Base-by-base conservation (phyloP, 2,329 filamentous ascomycete species). In the Stylonectria norvegica region DNA sequence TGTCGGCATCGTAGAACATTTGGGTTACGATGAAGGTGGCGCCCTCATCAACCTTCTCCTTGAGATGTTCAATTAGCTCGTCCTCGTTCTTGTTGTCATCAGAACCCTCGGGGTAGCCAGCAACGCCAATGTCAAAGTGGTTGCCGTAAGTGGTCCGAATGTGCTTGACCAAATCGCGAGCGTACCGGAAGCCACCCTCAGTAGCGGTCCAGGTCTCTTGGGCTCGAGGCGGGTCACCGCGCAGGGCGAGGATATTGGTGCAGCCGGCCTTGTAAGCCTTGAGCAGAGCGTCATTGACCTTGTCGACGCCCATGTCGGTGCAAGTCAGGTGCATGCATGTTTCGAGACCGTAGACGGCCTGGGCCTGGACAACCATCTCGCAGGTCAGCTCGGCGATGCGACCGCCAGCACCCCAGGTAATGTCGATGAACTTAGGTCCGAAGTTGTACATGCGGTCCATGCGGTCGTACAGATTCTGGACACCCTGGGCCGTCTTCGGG, bases 271-370 rank as follows among this genome's bases (percentile, higher is more conserved):
- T 89, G 73, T 96, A 95, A 10, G 93, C 93, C 54, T 84, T 85
- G 56, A 82, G 79, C 38, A 98, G 76, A 5, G 93, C 93, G 40
- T 87, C 81, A 58, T 97, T 89, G 60, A 98, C 86, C 68, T 90
- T 95, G 36, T 88, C 86, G 54, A 82, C 80, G 45, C 89, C 89
- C 93, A 98, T 98, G 65, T 97, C 93, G 39, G 93, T 98, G 67
- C 93, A 98, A 3, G 93, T 98, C 57, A 98, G 72, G 64, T 98
- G 93, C 93, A 98, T 98, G 69, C 91, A 97, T 6, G 93, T 97
- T 72, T 98, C 93, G 48, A 98, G 77, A 14, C 93, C 93, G 61
- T 96, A 94, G 49, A 93, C 89, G 14, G 89, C 87, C 69, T 98
- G 93, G 31, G 93, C 89, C 52, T 95, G 89, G 53, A 86, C 83